phyloP scores from a whole-genome alignment of 2,329 filamentous ascomycete species.

The Scedosporium dehoogii region DNA sequence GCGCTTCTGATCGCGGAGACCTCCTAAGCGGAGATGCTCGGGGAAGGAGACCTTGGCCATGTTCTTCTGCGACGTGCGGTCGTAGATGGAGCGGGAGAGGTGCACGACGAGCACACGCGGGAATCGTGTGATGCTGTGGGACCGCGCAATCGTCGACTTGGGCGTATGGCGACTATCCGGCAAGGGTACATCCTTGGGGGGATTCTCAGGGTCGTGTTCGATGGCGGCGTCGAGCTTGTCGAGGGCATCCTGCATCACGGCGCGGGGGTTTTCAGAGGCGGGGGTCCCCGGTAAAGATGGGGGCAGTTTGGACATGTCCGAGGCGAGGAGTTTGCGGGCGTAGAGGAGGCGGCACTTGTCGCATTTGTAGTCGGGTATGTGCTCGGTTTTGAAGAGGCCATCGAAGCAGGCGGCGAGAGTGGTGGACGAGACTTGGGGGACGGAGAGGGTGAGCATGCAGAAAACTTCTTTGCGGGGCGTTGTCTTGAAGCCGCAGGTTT shows the following conservation, averaged over 20 bases:
- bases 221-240: slow-evolving; percentile 59
- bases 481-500: slow-evolving; percentile 81
- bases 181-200: slow-evolving; percentile 61
- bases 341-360: slow-evolving; percentile 84
- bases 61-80: slow-evolving; percentile 81
- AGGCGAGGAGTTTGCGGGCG: slow-evolving; percentile 54
- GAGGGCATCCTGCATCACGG: slow-evolving; percentile 46
- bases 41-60: slow-evolving; percentile 89
- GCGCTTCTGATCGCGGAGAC: slow-evolving; percentile 63
- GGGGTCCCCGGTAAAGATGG: slow-evolving; percentile 16
- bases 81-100: slow-evolving; percentile 87
- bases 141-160: slow-evolving; percentile 73
- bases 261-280: slow-evolving; percentile 40
- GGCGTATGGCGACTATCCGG: slow-evolving; percentile 68
- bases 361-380: slow-evolving; percentile 95
- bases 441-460: slow-evolving; percentile 83
- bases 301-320: slow-evolving; percentile 39
- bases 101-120: slow-evolving; percentile 88
- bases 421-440: slow-evolving; percentile 73
- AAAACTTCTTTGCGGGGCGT: slow-evolving; percentile 77
- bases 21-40: slow-evolving; percentile 73
- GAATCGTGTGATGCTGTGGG: slow-evolving; percentile 78
- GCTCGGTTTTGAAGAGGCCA: slow-evolving; percentile 85
- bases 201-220: slow-evolving; percentile 69
- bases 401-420: slow-evolving; percentile 85